phyloP scores from a whole-genome alignment of 1,284 basidiomycete species.

The Ceratobasidium papillatum region DNA sequence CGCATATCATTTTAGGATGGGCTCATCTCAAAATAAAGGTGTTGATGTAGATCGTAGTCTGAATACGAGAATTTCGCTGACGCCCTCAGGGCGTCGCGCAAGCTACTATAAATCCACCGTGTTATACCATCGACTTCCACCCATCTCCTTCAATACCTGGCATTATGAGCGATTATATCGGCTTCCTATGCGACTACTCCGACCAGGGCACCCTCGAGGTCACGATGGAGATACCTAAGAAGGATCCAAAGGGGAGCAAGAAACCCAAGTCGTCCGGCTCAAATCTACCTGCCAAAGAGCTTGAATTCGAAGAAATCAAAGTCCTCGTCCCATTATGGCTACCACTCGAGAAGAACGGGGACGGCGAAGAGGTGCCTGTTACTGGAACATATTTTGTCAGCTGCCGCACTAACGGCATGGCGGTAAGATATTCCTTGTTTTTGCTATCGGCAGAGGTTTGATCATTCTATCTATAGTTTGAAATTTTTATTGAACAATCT shows the following conservation, averaged over 20 bases:
- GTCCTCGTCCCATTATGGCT: background rate
- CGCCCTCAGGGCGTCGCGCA: too few relatives aligned
- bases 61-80: too few relatives aligned
- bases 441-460: background rate
- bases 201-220: background rate
- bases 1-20: too few relatives aligned
- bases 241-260: background rate
- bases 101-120: too few relatives aligned
- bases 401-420: background rate
- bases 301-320: background rate
- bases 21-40: too few relatives aligned
- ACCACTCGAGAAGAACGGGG: background rate
- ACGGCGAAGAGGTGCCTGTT: background rate
- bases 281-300: background rate
- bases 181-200: slow-evolving; percentile 3
- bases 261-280: background rate
- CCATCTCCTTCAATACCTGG: too few relatives aligned
- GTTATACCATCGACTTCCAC: too few relatives aligned
- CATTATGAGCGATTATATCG: background rate
- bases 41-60: too few relatives aligned
- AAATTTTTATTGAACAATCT: background rate
- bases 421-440: background rate
- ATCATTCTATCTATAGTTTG: background rate
- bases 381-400: background rate
- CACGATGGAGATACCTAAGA: background rate